Evolutionary conservation across 139 green algal genomes (phyloP), one percentile per base, ranked within the genome.

Genomic region (Desmodesmus armatus): DNA sequence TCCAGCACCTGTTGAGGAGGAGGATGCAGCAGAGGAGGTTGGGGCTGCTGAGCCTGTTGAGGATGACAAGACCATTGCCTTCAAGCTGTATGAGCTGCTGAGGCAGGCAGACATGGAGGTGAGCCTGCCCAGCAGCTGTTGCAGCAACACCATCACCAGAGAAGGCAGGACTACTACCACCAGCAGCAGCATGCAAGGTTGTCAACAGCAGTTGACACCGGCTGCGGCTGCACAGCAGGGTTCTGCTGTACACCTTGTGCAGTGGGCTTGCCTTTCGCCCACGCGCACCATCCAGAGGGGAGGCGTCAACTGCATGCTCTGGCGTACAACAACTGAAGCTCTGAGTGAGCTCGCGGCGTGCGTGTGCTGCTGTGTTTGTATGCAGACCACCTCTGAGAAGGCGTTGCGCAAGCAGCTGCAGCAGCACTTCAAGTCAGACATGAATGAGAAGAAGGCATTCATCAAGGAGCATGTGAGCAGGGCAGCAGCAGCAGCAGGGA

Each of bases 351-450:
- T n/a, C n/a, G n/a, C n/a, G n/a, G n/a, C n/a, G n/a, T n/a, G n/a
- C n/a, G n/a, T n/a, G n/a, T n/a, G n/a, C n/a, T n/a, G n/a, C n/a
- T n/a, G n/a, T n/a, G n/a, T n/a, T 21, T 40, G 51, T 63, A 62
- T 88, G 80, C 85, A 96, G 90, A 82, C 82, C 3, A 92, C 88
- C 6, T 94, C 91, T 21, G 90, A 94, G 84, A 96, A 95, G 82
- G 85, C 80, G 75, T 82, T 97, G 21, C 84, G 94, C 31, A 87
- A 90, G 67, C 77, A 91, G 69, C 88, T 96, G 76, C 82, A 87
- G 29, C 84, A 86, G 76, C 53, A 85, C 4, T 84, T 95, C 47
- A 89, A 83, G 0, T 44, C 72, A 31, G 74, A 78, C 62, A 60
- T 96, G 41, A 73, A 65, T 2, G 35, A 83, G 6, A 71, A 80